Conservation (phyloP, 2,329 filamentous ascomycete species). For the Phaeomoniella chlamydospora region DNA sequence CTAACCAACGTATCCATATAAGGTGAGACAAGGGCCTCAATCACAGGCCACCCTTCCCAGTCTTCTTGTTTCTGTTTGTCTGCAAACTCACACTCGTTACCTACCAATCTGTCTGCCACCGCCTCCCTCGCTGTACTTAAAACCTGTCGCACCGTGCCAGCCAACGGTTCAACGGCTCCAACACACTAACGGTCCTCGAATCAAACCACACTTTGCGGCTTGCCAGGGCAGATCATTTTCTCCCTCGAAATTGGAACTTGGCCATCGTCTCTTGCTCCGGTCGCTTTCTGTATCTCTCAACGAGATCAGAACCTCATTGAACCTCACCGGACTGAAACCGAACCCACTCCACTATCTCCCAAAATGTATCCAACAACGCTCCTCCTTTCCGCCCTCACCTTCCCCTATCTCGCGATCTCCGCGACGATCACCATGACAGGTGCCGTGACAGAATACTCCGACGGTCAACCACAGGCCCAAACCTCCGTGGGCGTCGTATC, state of each 20-base stretch:
- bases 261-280: not conserved
- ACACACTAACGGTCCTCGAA: not conserved
- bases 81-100: no score
- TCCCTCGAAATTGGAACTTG: not conserved
- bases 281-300: not conserved
- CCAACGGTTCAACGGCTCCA: no score
- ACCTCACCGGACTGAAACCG: not conserved
- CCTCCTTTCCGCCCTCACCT: not conserved
- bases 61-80: no score
- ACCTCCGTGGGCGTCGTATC: not conserved
- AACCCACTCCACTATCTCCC: not conserved
- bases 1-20: no score
- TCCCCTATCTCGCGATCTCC: not conserved
- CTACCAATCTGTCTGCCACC: no score
- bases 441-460: not conserved
- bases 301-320: not conserved
- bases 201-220: not conserved
- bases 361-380: not conserved
- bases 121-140: slow-evolving; percentile 1
- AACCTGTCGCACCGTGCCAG: no score
- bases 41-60: no score
- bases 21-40: no score
- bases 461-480: not conserved
- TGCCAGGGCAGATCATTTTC: not conserved
- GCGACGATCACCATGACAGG: not conserved